These are phyloP conservation scores for Passalora sequoiae DNA, from an alignment of 2,329 filamentous ascomycete genomes.

Conservation along the genomic window DNA sequence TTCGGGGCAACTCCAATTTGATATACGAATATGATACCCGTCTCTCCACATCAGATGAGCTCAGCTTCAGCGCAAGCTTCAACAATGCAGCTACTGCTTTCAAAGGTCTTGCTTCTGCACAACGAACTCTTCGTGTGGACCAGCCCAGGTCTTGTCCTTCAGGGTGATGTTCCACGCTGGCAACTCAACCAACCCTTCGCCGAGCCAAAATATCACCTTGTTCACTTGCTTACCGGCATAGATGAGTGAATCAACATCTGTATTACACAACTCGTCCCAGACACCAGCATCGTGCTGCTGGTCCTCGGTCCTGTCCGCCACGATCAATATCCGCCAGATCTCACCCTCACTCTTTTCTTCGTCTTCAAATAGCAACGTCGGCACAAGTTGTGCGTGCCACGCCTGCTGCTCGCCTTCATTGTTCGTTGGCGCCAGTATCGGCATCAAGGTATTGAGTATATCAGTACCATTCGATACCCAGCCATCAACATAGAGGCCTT, in stretches of 20 bases:
- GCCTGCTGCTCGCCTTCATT: neutral
- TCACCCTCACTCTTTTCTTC: constrained; percentile 24
- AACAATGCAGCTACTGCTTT: too few relatives aligned
- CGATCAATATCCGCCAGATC: constrained; percentile 25
- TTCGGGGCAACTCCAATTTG: too few relatives aligned
- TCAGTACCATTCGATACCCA: constrained; percentile 29
- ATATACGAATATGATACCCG: too few relatives aligned
- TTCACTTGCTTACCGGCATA: constrained; percentile 29
- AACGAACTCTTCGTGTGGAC: constrained; percentile 1
- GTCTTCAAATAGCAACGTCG: constrained; percentile 28
- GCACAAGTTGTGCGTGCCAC: constrained; percentile 25
- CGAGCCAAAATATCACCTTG: constrained; percentile 29
- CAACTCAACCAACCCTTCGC: constrained; percentile 22
- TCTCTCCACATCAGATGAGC: neutral
- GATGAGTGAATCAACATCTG: constrained; percentile 21
- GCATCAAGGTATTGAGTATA: constrained; percentile 11
- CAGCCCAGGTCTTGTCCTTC: neutral
- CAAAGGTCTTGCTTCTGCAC: constrained; percentile 9
- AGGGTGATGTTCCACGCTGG: constrained; percentile 27
- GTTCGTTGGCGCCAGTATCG: neutral
- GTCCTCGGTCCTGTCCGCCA: constrained; percentile 11
- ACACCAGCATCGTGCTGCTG: constrained; percentile 8
- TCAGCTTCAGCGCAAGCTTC: neutral
- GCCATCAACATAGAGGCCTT: constrained; percentile 20
- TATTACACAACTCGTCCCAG: constrained; percentile 25